Base-by-base conservation (phyloP, 2,329 filamentous ascomycete genomes). In the Incumbomyces delicatus region DNA sequence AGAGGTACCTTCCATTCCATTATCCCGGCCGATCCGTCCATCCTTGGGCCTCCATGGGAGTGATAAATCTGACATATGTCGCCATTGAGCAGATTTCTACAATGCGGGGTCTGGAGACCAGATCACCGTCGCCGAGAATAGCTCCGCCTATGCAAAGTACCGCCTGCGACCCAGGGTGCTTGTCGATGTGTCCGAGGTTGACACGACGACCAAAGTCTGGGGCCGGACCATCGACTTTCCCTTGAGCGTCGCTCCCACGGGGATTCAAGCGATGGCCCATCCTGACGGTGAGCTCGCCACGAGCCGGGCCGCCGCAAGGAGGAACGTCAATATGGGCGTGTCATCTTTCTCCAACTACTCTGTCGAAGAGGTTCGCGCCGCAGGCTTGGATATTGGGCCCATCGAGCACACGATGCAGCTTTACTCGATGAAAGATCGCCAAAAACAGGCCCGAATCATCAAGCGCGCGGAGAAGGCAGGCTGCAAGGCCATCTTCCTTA, bases 401-500 rank as follows among this genome's bases (percentile, higher is more conserved):
- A 72, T 67, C 44, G 27, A 17, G 17, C 34, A 50, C 40, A 49
- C 45, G 13, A 51, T 51, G 44, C 51, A 53, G 36, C 31, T 53
- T 41, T 50, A 50, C 49, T 47, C 37, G 8, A 50, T 53, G 49
- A 38, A 43, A 13, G 46, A 52, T 57, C 64, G 72, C 4, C 53
- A 57, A 1, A 60, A 68, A 2, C 71, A 66, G 1, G 42, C 65
- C 16, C 63, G 68, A 38, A 54, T 75, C 33, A 48, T 48, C 53
- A 63, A 49, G 57, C 63, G 42, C 57, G 70, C 62, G 33, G 64
- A 74, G 61, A 8, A 8, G 20, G 61, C 65, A 2, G 70, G 71
- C 4, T 74, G 69, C 56, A 69, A 67, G 44, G 73, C 73, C 2
- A 62, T 76, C 14, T 65, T 76, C 35, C 59, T 77, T 3, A 73